A percentile compares a stretch with the other conserved stretches of the same genome.
Evolutionary conservation across 1,284 basidiomycete species (phyloP).

Genomic region (Amylostereum chailletii): DNA sequence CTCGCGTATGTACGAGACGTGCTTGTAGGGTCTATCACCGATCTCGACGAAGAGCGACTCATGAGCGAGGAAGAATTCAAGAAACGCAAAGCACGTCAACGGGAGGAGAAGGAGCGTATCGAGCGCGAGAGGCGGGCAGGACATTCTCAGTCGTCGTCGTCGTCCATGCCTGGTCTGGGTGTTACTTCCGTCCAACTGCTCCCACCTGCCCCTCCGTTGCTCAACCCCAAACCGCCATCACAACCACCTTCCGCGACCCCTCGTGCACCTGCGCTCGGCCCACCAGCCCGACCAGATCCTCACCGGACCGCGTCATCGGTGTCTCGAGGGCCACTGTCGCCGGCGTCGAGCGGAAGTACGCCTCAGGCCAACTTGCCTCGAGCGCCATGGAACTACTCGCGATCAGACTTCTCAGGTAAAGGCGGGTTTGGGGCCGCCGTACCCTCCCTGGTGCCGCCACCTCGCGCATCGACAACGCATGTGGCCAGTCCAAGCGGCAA

Average conservation of each 20-base stretch:
- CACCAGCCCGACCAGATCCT: not conserved
- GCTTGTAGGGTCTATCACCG: conserved; percentile 41
- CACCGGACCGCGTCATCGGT: too few species aligned
- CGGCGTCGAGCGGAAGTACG: too few species aligned
- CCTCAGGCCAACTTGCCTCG: not conserved
- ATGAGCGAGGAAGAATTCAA: conserved; percentile 42
- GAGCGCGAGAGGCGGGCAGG: conserved; percentile 9
- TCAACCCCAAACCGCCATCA: not conserved
- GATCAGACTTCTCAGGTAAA: conserved; percentile 36
- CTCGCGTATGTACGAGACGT: conserved; percentile 68
- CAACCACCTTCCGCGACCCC: not conserved
- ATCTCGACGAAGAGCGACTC: conserved; percentile 57
- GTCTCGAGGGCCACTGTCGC: too few species aligned
- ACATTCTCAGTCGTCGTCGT: not conserved
- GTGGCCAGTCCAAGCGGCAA: too few species aligned
- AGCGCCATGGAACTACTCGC: conserved; percentile 47
- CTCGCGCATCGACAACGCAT: conserved; percentile 31
- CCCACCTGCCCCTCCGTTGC: not conserved
- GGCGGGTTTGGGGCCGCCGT: conserved; percentile 11
- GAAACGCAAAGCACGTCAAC: conserved; percentile 19
- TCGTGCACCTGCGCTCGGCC: not conserved
- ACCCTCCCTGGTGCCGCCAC: conserved; percentile 20
- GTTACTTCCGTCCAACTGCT: not conserved
- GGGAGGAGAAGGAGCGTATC: conserved; percentile 17
- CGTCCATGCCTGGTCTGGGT: not conserved